Evolutionary conservation across 2,329 filamentous ascomycete species (phyloP), one percentile per base, ranked within the genome.

Genomic region (Coleophoma crateriformis): DNA sequence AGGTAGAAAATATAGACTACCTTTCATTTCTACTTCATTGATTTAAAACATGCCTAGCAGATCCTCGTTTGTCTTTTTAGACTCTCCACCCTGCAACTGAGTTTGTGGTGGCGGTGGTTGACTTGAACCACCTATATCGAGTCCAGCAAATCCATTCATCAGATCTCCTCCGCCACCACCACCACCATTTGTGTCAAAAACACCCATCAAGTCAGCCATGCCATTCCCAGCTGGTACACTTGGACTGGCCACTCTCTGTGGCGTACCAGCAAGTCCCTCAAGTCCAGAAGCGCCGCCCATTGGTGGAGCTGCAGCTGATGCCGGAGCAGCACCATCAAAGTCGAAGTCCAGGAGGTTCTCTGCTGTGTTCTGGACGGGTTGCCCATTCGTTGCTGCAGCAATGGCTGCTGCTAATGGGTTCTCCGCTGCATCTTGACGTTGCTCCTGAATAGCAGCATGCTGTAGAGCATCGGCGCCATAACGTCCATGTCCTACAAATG

Each of bases 261-360:
- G 86, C 32, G 86, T 90, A 37, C 79, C 82, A 7, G 79, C 71
- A 39, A 79, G 65, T 12, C 76, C 74, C 60, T 79, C 77, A 14
- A 81, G 62, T 40, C 75, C 74, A 13, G 72, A 74, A 15, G 71
- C 55, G 42, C 75, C 72, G 42, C 63, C 65, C n/a, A 67, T 60
- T 14, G 82, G 78, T 54, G 82, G 74, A 49, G 80, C 79, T 57
- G 91, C 87, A 46, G 89, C 78, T 12, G 88, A 92, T n/a, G 94
- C 92, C 3, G 92, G 92, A 3, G 88, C 91, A 3, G 88, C 87
- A 22, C 92, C 94, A 63, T 97, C 94, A 64, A 96, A 96, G 68
- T 96, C 90, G 61, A 96, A 95, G 62, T 99, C 94, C 49, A 99
- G 79, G 17, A 99, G 76, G 66, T 97, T 99, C 69, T 99, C 94